phyloP scores from a whole-genome alignment of 2,329 filamentous ascomycete species.

The Arthrobotrys sphaeroides region DNA sequence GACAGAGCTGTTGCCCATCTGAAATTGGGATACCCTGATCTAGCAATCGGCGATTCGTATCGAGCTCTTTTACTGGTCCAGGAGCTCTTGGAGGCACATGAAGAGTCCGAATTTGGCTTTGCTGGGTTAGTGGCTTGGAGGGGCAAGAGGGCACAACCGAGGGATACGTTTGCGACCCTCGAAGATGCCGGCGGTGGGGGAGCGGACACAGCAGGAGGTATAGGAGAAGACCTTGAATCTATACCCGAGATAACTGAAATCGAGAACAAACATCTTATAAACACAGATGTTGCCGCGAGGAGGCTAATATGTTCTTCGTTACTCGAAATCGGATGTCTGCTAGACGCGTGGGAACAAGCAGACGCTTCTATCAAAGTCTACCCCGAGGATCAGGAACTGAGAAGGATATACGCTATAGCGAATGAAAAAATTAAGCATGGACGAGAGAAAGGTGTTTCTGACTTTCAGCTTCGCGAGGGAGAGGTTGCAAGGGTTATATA shows the following conservation, averaged over 20 bases:
- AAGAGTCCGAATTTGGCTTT: conserved; percentile 73
- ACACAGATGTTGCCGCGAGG: conserved; percentile 60
- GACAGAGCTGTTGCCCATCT: conserved; percentile 74
- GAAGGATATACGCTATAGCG: background rate
- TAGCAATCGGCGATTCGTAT: conserved; percentile 90
- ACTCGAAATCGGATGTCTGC: conserved; percentile 36
- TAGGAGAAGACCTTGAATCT: conserved; percentile 60
- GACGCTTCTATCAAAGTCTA: conserved; percentile 37
- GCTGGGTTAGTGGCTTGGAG: conserved; percentile 44
- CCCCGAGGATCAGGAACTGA: conserved; percentile 63
- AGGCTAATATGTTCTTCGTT: conserved; percentile 33
- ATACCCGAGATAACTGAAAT: conserved; percentile 58
- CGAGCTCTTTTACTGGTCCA: conserved; percentile 87
- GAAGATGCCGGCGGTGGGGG: conserved; percentile 12
- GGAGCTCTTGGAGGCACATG: conserved; percentile 78
- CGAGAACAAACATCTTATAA: conserved; percentile 60
- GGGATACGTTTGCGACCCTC: conserved; percentile 26
- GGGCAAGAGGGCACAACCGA: conserved; percentile 22
- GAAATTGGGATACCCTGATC: conserved; percentile 83
- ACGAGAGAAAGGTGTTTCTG: conserved; percentile 10
- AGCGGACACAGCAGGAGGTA: no score
- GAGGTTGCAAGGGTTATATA: conserved; percentile 63
- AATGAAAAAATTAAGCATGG: conserved; percentile 53
- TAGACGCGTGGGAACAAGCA: conserved; percentile 44
- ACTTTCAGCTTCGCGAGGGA: conserved; percentile 33